phyloP scores from a whole-genome alignment of 805 yeast genomes.

The Cyberlindnera samutprakarnensis region DNA sequence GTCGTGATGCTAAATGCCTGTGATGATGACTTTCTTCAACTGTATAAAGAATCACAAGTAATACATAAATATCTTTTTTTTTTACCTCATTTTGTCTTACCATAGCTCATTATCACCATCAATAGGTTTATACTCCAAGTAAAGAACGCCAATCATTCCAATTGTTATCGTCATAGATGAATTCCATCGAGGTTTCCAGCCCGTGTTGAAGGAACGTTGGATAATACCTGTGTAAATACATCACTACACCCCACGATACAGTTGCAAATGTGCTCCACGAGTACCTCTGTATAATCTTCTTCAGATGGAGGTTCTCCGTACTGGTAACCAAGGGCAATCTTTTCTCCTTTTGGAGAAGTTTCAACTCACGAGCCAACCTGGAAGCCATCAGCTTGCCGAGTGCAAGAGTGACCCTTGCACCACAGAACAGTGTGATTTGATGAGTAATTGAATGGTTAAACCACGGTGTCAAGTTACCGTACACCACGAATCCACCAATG shows the following conservation, averaged over 20 bases:
- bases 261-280: slow-evolving; percentile 59
- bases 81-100: no score
- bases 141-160: slow-evolving; percentile 37
- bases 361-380: slow-evolving; percentile 9
- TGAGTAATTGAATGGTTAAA: slow-evolving; percentile 48
- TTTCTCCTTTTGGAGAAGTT: slow-evolving; percentile 1
- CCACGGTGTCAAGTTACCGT: slow-evolving; percentile 26
- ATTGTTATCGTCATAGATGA: slow-evolving; percentile 54
- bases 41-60: no score
- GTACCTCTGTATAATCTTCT: slow-evolving; percentile 21
- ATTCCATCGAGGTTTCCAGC: slow-evolving; percentile 61
- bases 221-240: slow-evolving; percentile 60
- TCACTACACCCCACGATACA: slow-evolving; percentile 64
- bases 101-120: no score
- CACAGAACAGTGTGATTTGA: slow-evolving; percentile 68
- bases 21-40: no score
- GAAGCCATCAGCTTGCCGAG: slow-evolving; percentile 30
- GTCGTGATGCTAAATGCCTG: no score
- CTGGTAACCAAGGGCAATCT: neutral
- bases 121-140: slow-evolving; percentile 1
- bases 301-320: slow-evolving; percentile 4
- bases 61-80: no score
- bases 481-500: slow-evolving; percentile 33
- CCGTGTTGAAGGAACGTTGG: slow-evolving; percentile 57
- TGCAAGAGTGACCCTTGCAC: slow-evolving; percentile 61